phyloP scores from a whole-genome alignment of 2,329 filamentous ascomycete species.

The Neonectria coccinea region DNA sequence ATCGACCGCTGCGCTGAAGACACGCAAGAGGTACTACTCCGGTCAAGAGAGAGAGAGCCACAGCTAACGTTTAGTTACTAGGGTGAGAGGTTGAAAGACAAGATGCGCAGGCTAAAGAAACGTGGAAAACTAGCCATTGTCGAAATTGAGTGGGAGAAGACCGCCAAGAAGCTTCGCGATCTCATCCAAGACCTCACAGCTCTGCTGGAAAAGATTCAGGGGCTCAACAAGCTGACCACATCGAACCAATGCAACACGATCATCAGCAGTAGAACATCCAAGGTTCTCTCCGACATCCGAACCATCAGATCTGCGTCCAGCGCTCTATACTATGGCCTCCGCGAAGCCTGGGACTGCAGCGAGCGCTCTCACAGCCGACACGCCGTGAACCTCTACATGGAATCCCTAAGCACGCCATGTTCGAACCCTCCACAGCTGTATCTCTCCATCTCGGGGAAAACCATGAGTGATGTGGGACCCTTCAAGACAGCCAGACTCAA shows the following conservation, averaged over 20 bases:
- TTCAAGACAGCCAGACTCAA: neutral
- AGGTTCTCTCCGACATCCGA: neutral
- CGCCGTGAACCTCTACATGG: neutral
- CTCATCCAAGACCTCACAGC: conserved; percentile 10
- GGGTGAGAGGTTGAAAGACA: neutral
- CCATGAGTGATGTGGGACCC: neutral
- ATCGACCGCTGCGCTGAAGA: neutral
- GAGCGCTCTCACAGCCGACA: neutral
- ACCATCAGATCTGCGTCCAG: neutral
- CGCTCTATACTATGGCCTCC: neutral
- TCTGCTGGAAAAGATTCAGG: conserved; percentile 14
- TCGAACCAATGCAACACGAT: too few relatives aligned
- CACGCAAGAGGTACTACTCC: neutral
- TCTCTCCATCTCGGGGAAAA: neutral
- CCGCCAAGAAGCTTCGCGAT: conserved; percentile 3
- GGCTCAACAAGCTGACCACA: neutral
- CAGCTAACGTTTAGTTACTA: neutral
- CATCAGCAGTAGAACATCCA: neutral
- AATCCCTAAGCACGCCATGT: neutral
- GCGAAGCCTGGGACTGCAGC: neutral
- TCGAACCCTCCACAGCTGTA: neutral
- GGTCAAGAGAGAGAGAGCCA: neutral
- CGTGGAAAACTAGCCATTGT: neutral
- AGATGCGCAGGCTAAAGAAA: neutral
- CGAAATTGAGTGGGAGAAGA: neutral